Evolutionary conservation across 805 yeast genomes (phyloP).

Genomic region (Metschnikowia sp.): DNA sequence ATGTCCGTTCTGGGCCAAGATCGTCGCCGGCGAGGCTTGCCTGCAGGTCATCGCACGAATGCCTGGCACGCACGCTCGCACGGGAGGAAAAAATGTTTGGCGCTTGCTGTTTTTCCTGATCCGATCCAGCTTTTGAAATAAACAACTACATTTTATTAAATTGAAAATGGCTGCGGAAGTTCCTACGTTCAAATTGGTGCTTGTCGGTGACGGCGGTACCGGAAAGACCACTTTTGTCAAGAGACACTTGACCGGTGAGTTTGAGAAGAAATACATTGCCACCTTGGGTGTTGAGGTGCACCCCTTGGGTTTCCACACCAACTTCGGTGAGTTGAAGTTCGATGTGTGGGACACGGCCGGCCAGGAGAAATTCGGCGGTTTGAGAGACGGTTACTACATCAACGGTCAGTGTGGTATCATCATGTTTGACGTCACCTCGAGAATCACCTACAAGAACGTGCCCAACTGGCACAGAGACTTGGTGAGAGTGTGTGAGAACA

Average conservation of each 20-base stretch:
- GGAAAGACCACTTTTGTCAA: conserved; percentile 99
- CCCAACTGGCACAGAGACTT: conserved; percentile 99
- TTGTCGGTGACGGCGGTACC: conserved; percentile 99
- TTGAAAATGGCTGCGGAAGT: conserved; percentile 66
- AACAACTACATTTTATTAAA: not conserved
- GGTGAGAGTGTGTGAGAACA: conserved; percentile 99
- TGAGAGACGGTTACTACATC: conserved; percentile 99
- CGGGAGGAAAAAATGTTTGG: not conserved
- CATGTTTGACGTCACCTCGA: conserved; percentile 99
- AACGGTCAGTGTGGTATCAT: conserved; percentile 99
- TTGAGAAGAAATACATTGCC: conserved; percentile 98
- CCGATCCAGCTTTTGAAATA: conserved; percentile 3
- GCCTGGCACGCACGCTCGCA: not conserved
- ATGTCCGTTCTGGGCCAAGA: not conserved
- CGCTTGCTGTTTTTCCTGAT: conserved; percentile 10
- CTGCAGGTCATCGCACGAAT: conserved; percentile 16
- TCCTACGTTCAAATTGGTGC: conserved; percentile 96
- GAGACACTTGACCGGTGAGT: conserved; percentile 99
- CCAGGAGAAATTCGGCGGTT: conserved; percentile 99
- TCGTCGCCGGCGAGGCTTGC: conserved; percentile 3
- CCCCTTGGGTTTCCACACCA: conserved; percentile 96
- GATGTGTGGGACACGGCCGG: conserved; percentile 99
- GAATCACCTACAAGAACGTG: conserved; percentile 99
- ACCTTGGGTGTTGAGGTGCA: conserved; percentile 99
- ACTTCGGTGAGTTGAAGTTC: conserved; percentile 97